Base-by-base conservation (phyloP, 768 basidiomycete genomes). In the Pleurotus salmoneostramineus region DNA sequence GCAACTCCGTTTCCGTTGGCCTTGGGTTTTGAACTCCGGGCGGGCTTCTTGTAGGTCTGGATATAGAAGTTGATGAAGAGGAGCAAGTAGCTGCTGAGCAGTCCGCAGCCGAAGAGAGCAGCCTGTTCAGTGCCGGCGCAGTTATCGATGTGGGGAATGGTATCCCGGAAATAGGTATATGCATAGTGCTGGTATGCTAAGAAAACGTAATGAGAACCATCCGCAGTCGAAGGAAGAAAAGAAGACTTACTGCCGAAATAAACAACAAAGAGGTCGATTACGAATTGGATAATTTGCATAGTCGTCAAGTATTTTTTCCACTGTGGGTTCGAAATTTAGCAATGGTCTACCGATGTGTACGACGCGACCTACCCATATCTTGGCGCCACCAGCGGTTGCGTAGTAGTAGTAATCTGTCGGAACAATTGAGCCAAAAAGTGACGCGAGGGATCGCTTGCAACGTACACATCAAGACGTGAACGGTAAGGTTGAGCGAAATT, bases 231-330 rank as follows among this genome's bases (percentile, higher is more conserved):
- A 35, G 15, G 44, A 48, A 44, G 54, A 14, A 32, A 15, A 51
- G 40, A 5, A 56, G 8, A 88, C 95, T 65, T 68, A 93, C 95
- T 95, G 68, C 93, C 97, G 64, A 95, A 97, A 80, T 97, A 98
- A 61, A 95, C 92, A 57, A 90, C 75, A 71, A 82, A 82, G 15
- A 99, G 75, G 74, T 99, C 96, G 67, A 98, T 87, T 61, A 98
- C 73, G 70, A 98, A 99, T 74, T 99, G 97, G 21, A 81, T 81
- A 65, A 99, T 99, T 77, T 99, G 97, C 88, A 99, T 89, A 27
- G 83, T 85, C 42, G 97, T 99, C 61, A 98, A 73, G 74, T 99
- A 95, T 73, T 95, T 95, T 80, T 99, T 99, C 97, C 97, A 99
- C 96, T 95, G 66, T 21, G 3, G 21, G 21, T 49, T 17, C 6